A percentile compares a stretch with the other conserved stretches of the same genome.
These are phyloP conservation scores for Ailanthus altissimus DNA, from an alignment of 345 rosid genomes.

Conservation along the genomic window DNA sequence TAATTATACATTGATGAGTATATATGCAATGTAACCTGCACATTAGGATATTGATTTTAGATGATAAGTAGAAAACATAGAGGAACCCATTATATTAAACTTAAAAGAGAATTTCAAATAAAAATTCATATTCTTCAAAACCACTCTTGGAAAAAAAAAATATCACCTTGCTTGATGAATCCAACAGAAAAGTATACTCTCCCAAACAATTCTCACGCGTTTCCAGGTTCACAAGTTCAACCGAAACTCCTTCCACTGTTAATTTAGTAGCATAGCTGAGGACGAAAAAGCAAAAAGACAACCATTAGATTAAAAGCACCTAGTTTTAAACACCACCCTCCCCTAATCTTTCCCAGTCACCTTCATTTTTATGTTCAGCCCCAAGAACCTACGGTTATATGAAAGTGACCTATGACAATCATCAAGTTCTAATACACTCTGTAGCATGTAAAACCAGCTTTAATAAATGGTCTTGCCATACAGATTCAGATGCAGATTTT, in stretches of 20 bases:
- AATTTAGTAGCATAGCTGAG: conserved; percentile 61
- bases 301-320: conserved; percentile 2
- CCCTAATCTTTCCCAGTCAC: not conserved
- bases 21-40: not conserved
- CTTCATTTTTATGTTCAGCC: not conserved
- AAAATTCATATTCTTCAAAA: not conserved
- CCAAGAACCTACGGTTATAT: not conserved
- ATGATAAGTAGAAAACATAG: not conserved
- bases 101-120: not conserved
- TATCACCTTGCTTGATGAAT: conserved; percentile 53
- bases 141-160: conserved; percentile 17
- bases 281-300: not conserved
- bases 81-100: not conserved
- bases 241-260: conserved; percentile 55
- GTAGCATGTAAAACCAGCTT: not conserved
- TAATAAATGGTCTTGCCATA: not conserved
- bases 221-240: conserved; percentile 60
- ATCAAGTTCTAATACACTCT: not conserved
- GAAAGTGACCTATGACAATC: not conserved
- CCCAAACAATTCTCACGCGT: conserved; percentile 68
- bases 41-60: not conserved
- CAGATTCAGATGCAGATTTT: not conserved
- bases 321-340: not conserved
- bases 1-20: not conserved
- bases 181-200: conserved; percentile 71